Conservation (phyloP, 1,284 basidiomycete species). For the Pseudozyma flocculosa region DNA sequence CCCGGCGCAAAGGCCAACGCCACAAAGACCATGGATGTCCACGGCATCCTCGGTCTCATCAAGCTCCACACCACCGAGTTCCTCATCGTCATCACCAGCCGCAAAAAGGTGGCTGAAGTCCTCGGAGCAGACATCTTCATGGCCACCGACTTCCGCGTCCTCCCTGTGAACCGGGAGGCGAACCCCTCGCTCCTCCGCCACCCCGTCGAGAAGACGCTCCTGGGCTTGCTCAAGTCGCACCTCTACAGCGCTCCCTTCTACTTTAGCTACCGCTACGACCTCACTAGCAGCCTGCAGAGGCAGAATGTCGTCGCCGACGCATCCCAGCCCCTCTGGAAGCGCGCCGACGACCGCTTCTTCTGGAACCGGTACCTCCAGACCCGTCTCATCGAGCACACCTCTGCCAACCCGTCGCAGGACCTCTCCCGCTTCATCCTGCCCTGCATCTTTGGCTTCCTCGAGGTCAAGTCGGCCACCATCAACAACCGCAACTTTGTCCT, state of each 20-base stretch:
- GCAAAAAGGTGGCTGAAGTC: slow-evolving; percentile 75
- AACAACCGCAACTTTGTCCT: slow-evolving; percentile 79
- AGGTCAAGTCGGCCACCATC: slow-evolving; percentile 75
- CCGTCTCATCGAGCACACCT: slow-evolving; percentile 33
- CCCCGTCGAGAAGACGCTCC: slow-evolving; percentile 81
- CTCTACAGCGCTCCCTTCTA: slow-evolving; percentile 77
- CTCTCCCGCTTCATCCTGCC: slow-evolving; percentile 81
- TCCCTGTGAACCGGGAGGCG: slow-evolving; percentile 73
- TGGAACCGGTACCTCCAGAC: slow-evolving; percentile 78
- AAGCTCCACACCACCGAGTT: slow-evolving; percentile 67
- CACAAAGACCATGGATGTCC: slow-evolving; percentile 31
- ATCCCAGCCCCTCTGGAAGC: slow-evolving; percentile 67
- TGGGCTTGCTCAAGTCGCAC: slow-evolving; percentile 83
- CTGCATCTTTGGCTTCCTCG: slow-evolving; percentile 66
- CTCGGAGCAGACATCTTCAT: slow-evolving; percentile 83
- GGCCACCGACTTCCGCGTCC: slow-evolving; percentile 86
- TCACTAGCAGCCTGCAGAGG: slow-evolving; percentile 83
- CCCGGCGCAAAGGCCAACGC: slow-evolving; percentile 1
- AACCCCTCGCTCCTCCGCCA: slow-evolving; percentile 68
- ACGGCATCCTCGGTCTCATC: slow-evolving; percentile 52
- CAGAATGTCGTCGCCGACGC: slow-evolving; percentile 68
- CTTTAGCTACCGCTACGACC: slow-evolving; percentile 88
- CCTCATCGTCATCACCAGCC: slow-evolving; percentile 81
- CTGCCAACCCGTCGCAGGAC: slow-evolving; percentile 62
- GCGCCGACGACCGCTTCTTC: slow-evolving; percentile 92